phyloP scores from a whole-genome alignment of 192 early-diverging fungal genomes.

The Mortierella antarctica region DNA sequence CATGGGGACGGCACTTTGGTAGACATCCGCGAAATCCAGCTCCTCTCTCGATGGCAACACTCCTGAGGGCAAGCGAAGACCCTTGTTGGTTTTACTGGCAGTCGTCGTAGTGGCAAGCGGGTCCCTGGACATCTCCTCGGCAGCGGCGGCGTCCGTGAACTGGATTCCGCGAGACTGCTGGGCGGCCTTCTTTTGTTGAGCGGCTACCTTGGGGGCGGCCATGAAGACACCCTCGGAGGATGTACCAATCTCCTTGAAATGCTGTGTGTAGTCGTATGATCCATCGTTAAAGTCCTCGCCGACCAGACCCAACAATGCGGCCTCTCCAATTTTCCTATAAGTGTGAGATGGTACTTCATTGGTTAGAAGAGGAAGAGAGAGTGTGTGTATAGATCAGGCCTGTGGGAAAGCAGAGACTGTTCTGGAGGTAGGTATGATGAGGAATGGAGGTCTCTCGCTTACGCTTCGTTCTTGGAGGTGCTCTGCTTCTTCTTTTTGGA shows the following conservation, averaged over 20 bases:
- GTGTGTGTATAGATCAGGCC: not conserved
- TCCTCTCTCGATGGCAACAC: constrained; percentile 81
- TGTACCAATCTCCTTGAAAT: constrained; percentile 86
- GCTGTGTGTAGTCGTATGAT: constrained; percentile 95
- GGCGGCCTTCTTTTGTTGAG: constrained; percentile 59
- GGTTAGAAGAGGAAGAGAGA: constrained; percentile 8
- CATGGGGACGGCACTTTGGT: constrained; percentile 69
- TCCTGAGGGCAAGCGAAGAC: constrained; percentile 73
- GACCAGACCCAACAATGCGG: constrained; percentile 86
- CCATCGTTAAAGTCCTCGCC: constrained; percentile 83
- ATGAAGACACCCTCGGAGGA: constrained; percentile 83
- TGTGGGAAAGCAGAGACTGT: not conserved
- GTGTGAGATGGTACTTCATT: not conserved
- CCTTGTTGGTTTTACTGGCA: constrained; percentile 28
- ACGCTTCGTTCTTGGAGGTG: constrained; percentile 22
- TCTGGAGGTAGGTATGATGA: not conserved
- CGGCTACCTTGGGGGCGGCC: constrained; percentile 68
- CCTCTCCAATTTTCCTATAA: constrained; percentile 65
- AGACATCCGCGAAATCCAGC: constrained; percentile 75
- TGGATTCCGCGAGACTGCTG: constrained; percentile 44
- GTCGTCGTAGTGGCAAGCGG: not conserved
- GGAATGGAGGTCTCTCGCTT: not conserved
- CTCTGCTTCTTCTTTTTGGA: constrained; percentile 37
- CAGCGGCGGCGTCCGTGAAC: constrained; percentile 46
- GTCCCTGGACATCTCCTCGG: constrained; percentile 30